phyloP scores from a whole-genome alignment of 2,329 filamentous ascomycete genomes.

The Cladosporium cucumerinum region DNA sequence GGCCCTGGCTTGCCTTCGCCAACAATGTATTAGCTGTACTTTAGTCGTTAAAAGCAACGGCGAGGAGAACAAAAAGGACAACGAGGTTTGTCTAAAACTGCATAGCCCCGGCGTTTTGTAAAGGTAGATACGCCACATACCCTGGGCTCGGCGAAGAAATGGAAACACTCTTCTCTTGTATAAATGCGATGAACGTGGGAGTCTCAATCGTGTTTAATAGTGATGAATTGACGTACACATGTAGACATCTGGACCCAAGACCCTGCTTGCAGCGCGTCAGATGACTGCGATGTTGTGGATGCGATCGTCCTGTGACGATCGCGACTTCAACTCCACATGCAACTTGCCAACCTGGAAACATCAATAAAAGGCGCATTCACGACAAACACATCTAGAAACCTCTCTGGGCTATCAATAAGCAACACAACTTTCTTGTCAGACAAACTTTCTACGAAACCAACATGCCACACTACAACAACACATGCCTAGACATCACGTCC shows the following conservation, averaged over 20 bases:
- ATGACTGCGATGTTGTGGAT: not conserved
- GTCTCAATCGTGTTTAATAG: not conserved
- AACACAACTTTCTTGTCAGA: not conserved
- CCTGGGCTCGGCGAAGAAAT: constrained; percentile 12
- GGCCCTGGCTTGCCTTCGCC: constrained; percentile 3
- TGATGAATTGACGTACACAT: not conserved
- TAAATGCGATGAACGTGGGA: not conserved
- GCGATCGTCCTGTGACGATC: constrained; percentile 4
- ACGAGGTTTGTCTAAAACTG: constrained; percentile 2
- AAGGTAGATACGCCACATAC: constrained; percentile 10
- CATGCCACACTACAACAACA: constrained; percentile 29
- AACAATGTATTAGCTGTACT: constrained; percentile 12
- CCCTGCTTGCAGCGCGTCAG: not conserved
- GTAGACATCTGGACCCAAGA: not conserved
- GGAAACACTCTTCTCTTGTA: constrained; percentile 13
- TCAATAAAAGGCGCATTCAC: not conserved
- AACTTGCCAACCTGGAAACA: not conserved
- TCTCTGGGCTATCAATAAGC: not conserved
- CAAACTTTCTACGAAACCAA: not conserved
- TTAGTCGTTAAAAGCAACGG: not conserved
- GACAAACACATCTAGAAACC: not conserved
- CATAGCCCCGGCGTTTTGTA: constrained; percentile 16
- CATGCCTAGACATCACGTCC: constrained; percentile 43
- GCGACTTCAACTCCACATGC: not conserved
- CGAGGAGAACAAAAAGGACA: not conserved